Evolutionary conservation across 352 stramenopile species (phyloP), one percentile per base, ranked within the genome.

Genomic region (Phytophthora macrochlamydospora): DNA sequence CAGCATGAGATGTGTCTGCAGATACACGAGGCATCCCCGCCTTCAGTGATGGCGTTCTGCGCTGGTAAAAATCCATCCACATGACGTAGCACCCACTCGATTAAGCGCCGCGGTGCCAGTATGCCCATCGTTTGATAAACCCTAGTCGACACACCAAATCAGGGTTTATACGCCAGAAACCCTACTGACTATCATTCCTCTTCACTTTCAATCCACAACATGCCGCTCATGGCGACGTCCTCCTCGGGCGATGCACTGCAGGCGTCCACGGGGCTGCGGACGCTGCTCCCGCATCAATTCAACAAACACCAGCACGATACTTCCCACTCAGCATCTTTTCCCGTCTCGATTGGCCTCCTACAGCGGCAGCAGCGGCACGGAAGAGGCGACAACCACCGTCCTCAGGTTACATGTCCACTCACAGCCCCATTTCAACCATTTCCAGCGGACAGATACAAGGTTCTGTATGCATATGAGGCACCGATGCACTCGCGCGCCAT

Each of bases 181-280:
- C 18, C 18, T 24, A 24, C 18, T 0, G 18, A 24, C 61, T 42
- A 70, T 68, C 62, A 74, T 74, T 71, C 67, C 43, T 18, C 51
- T 4, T 48, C 55, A 46, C 24, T n/a, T 54, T 31, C 33, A 51
- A 49, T 8, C 3, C 18, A 7, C 28, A 42, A 11, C n/a, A 65
- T 71, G 58, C 55, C 33, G 43, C 44, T 72, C 51, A 76, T 79
- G 54, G 67, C 67, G 48, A 79, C 71, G 59, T 79, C 70, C 38
- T 69, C 68, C 9, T 68, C 59, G 28, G 46, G 38, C 28, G 29
- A 7, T 38, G 32, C 49, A 65, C 7, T 57, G 42, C 57, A 43
- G 33, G 29, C 37, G 5, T 35, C 24, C 40, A 31, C 62, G 5
- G 62, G 55, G 0, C 51, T 75, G 9, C 42, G 54, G n/a, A 14